phyloP scores from a whole-genome alignment of 345 rosid species.

The Corchorus capsularis region DNA sequence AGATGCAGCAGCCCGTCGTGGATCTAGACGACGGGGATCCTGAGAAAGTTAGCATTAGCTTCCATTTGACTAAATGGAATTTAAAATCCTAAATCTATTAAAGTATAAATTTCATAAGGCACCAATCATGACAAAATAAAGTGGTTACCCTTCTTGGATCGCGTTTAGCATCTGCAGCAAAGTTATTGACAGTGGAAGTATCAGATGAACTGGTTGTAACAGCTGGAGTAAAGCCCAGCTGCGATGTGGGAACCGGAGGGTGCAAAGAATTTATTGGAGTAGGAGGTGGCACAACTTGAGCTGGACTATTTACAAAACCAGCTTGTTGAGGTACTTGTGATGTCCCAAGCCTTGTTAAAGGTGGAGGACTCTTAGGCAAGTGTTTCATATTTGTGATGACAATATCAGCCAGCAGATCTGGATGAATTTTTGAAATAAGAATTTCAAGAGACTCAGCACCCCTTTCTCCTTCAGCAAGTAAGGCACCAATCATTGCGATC shows the following conservation, averaged over 20 bases:
- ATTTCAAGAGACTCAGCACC: constrained; percentile 96
- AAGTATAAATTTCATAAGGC: constrained; percentile 7
- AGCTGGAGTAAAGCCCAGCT: constrained; percentile 41
- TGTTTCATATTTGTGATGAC: constrained; percentile 94
- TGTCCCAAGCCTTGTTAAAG: constrained; percentile 52
- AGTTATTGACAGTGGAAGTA: constrained; percentile 42
- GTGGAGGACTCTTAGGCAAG: constrained; percentile 73
- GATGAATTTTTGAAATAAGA: constrained; percentile 89
- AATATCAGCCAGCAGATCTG: constrained; percentile 97
- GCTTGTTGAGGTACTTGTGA: constrained; percentile 37
- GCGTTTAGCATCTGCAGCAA: constrained; percentile 70
- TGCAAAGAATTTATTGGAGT: constrained; percentile 43
- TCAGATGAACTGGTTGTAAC: constrained; percentile 51
- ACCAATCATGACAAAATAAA: constrained; percentile 22
- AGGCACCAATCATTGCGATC: constrained; percentile 97
- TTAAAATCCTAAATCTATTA: not conserved
- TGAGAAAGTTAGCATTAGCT: constrained; percentile 43
- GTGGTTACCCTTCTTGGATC: constrained; percentile 90
- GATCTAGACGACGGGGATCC: constrained; percentile 99
- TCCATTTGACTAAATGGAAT: constrained; percentile 20
- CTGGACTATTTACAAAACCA: constrained; percentile 45
- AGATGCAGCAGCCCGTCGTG: constrained; percentile 60
- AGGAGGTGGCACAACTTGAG: constrained; percentile 45
- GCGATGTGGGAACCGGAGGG: constrained; percentile 47
- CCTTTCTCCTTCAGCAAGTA: constrained; percentile 99